Evolutionary conservation across 768 basidiomycete species (phyloP).

Genomic region (Clitopilus passeckerianus): DNA sequence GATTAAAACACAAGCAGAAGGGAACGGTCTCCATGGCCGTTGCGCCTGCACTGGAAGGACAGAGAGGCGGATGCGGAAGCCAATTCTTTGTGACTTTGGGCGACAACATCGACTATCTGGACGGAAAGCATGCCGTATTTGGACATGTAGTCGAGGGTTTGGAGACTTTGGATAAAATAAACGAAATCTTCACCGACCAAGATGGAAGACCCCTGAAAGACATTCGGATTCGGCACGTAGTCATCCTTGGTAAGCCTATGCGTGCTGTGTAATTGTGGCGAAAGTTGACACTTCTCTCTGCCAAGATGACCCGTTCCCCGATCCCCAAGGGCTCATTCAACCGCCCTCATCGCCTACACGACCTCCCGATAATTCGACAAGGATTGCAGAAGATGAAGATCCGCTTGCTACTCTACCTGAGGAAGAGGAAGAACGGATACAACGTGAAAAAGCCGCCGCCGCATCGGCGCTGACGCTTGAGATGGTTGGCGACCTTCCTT

Average conservation of each 20-base stretch:
- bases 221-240: constrained; percentile 91
- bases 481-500: constrained; percentile 99
- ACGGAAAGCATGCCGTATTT: constrained; percentile 90
- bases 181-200: constrained; percentile 86
- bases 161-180: constrained; percentile 88
- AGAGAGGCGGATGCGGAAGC: constrained; percentile 74
- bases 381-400: constrained; percentile 95
- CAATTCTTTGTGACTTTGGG: constrained; percentile 96
- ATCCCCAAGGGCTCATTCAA: constrained; percentile 70
- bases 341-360: constrained; percentile 75
- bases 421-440: constrained; percentile 76
- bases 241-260: constrained; percentile 69
- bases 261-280: background rate
- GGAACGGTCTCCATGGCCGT: constrained; percentile 99
- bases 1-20: constrained; percentile 75
- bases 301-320: constrained; percentile 91
- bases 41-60: constrained; percentile 69
- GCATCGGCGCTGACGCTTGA: constrained; percentile 95
- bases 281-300: constrained; percentile 1
- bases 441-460: constrained; percentile 83
- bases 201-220: constrained; percentile 92
- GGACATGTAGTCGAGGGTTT: constrained; percentile 93
- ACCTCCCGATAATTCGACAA: constrained; percentile 80
- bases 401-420: constrained; percentile 77
- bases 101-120: constrained; percentile 91